Evolutionary conservation across 345 rosid species (phyloP), one percentile per base, ranked within the genome.

Genomic region (Murraya koenigii): DNA sequence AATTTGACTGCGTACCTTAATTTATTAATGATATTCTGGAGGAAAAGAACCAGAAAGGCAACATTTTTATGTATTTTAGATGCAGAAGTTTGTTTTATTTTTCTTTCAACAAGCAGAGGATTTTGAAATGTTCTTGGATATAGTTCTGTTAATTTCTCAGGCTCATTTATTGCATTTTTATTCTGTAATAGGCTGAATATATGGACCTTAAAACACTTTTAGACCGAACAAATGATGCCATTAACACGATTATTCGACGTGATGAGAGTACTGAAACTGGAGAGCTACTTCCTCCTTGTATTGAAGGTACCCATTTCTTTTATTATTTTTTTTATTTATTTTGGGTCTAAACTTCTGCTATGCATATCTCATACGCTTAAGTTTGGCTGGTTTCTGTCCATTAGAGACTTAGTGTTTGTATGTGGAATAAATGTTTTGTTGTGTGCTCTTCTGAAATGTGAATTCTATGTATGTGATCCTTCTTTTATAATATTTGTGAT

Each of bases 181-280:
- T 66, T 74, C 36, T 82, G 78, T 69, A 56, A 17, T 76, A 91
- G 93, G 87, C 82, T 69, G 95, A 91, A 66, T 91, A 91, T 54
- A 81, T 89, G 84, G 92, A 91, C 78, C 86, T 81, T 23, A 76
- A 79, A 72, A 88, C 93, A 39, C 92, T 89, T 19, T 78, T 84
- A 88, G 88, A 87, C 54, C 83, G 93, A 55, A 76, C 87, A 35
- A 89, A 85, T 63, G 93, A 91, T 80, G 95, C 93, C 70, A 86
- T 91, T 77, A 88, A 89, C 78, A 89, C 92, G 10, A 88, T 91
- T 20, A 88, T 91, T 77, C 78, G 87, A 56, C 91, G 78, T 1
- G 95, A 89, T 64, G 90, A 88, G 83, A 86, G 80, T 56, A 66
- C 88, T 26, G 93, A 89, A 80, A 89, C 90, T 73, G 93, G 91